These are phyloP conservation scores for Hippophae tibetana DNA, from an alignment of 306 rosid genomes.

Conservation along the genomic window DNA sequence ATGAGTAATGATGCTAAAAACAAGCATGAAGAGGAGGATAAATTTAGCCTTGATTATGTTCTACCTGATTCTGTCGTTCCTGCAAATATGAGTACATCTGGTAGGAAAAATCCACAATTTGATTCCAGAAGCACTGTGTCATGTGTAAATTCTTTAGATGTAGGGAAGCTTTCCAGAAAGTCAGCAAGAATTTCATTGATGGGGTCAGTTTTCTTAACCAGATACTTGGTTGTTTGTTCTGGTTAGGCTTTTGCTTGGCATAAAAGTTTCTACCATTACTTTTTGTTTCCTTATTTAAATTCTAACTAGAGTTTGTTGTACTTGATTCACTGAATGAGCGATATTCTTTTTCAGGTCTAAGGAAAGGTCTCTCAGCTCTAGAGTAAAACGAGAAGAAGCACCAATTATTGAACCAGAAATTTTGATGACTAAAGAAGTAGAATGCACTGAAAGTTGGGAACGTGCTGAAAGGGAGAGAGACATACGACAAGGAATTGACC, in stretches of 20 bases:
- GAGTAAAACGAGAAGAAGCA: conserved; percentile 32
- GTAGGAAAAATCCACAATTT: conserved; percentile 31
- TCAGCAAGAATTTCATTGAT: conserved; percentile 36
- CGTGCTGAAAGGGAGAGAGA: conserved; percentile 52
- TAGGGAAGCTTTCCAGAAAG: conserved; percentile 27
- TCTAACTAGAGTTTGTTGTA: not conserved
- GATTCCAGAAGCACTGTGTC: conserved; percentile 27
- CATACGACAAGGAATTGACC: conserved; percentile 75
- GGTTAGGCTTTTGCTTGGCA: not conserved
- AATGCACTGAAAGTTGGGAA: conserved; percentile 41
- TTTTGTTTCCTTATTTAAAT: not conserved
- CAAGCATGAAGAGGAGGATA: conserved; percentile 46
- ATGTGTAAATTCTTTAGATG: conserved; percentile 23
- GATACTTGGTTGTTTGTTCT: conserved; percentile 6
- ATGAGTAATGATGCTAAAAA: conserved; percentile 25
- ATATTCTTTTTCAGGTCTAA: conserved; percentile 37
- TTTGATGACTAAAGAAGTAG: conserved; percentile 54
- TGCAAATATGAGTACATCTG: conserved; percentile 26
- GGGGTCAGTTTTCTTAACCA: conserved; percentile 35
- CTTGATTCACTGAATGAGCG: not conserved
- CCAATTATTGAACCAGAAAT: conserved; percentile 43
- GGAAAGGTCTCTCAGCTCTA: conserved; percentile 45
- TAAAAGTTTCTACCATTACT: not conserved
- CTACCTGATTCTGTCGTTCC: conserved; percentile 46
- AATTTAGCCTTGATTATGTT: conserved; percentile 34